phyloP scores from a whole-genome alignment of 345 rosid species.

The Noccaea bulbosa region DNA sequence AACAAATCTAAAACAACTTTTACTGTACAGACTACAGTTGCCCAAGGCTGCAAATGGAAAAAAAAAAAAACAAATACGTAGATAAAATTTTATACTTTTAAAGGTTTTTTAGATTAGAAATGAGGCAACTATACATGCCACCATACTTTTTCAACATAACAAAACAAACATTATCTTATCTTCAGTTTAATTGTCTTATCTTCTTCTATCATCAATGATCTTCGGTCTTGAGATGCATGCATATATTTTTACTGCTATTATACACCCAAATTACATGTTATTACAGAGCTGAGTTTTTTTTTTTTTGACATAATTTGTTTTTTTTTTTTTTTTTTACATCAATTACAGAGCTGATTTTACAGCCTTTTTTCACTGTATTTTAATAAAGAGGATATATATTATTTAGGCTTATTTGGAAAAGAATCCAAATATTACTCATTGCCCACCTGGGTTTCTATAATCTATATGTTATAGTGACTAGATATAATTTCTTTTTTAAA shows the following conservation, averaged over 20 bases:
- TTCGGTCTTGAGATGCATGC: constrained; percentile 4
- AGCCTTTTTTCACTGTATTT: neutral
- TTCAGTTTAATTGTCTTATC: neutral
- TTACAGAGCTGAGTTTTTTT: too few relatives aligned
- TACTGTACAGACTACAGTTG: too few relatives aligned
- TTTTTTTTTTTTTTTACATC: too few relatives aligned
- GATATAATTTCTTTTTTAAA: neutral
- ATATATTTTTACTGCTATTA: neutral
- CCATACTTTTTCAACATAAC: neutral
- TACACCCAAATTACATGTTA: neutral
- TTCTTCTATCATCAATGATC: constrained; percentile 1
- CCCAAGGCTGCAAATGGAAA: too few relatives aligned
- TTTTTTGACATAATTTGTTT: too few relatives aligned
- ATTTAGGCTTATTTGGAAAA: neutral
- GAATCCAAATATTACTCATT: neutral
- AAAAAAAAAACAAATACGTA: too few relatives aligned
- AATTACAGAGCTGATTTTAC: too few relatives aligned
- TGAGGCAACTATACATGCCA: neutral
- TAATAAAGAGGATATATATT: neutral
- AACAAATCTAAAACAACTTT: too few relatives aligned
- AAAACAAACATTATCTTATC: constrained; percentile 39
- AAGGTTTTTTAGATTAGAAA: too few relatives aligned
- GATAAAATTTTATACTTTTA: too few relatives aligned
- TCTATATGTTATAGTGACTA: neutral
- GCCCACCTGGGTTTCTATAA: neutral